These are phyloP conservation scores for Stemphylium lycopersici DNA, from an alignment of 2,329 filamentous ascomycete species.

Conservation along the genomic window DNA sequence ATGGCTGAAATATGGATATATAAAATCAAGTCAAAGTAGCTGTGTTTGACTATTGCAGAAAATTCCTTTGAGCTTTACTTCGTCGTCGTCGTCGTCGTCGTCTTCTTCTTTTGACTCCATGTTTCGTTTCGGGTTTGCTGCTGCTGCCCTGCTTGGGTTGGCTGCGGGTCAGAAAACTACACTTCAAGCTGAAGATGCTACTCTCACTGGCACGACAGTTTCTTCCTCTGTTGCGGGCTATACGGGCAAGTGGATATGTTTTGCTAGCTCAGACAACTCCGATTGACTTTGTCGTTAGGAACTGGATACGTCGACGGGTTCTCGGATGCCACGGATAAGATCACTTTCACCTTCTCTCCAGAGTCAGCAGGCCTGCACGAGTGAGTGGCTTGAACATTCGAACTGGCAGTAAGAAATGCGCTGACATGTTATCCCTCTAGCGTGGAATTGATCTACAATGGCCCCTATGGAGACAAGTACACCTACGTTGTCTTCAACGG, in stretches of 20 bases:
- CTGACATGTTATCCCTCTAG: too few species aligned
- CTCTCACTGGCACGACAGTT: background rate
- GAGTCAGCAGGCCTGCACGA: conserved; percentile 51
- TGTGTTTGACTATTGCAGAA: background rate
- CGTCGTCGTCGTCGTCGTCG: background rate
- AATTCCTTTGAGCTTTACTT: too few species aligned
- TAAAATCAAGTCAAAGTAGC: background rate
- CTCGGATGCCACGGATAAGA: conserved; percentile 50
- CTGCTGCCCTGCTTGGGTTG: conserved; percentile 9
- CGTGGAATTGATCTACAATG: conserved; percentile 53
- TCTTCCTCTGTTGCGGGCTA: conserved; percentile 1
- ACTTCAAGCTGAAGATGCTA: conserved; percentile 1
- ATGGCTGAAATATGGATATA: background rate
- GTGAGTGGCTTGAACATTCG: background rate
- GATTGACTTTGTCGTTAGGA: conserved; percentile 34
- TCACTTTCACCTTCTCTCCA: conserved; percentile 53
- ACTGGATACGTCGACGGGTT: conserved; percentile 58
- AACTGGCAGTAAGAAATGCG: too few species aligned
- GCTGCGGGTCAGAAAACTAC: conserved; percentile 26
- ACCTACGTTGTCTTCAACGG: conserved; percentile 54
- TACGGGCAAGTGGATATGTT: background rate
- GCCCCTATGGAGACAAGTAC: conserved; percentile 55
- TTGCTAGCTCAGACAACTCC: background rate
- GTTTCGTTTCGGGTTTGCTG: background rate
- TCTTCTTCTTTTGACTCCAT: background rate